Base-by-base conservation (phyloP, 345 rosid species). In the Gossypium stocksii region DNA sequence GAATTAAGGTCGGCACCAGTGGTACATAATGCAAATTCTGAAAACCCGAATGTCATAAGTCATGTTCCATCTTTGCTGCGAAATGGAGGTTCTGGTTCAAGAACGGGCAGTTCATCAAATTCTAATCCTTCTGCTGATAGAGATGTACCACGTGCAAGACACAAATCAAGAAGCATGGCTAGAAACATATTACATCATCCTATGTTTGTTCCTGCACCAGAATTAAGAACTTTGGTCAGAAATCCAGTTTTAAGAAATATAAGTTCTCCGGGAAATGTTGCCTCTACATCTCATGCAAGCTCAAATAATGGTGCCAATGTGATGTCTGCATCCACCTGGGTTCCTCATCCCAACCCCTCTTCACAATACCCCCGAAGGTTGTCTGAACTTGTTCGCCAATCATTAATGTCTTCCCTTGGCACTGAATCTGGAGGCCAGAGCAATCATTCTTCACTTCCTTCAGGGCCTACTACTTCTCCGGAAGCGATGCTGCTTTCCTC, bases 301-400 rank as follows among this genome's bases (percentile, higher is more conserved):
- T 70, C 87, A 51, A 83, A 76, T 60, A 76, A 88, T n/a, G 79
- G 79, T 61, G 79, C 82, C 57, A 90, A 85, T 61, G 90, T 86
- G 14, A 66, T 88, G 20, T 72, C 91, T 73, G 80, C 74, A 71
- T 84, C 83, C 70, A 67, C 83, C 20, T 82, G 80, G 86, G 83
- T 71, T 74, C 80, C 91, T 76, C 88, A 82, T 78, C 81, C 80
- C 60, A 89, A 73, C 81, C 77, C 83, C 70, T 76, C 83, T 48
- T 61, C 85, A 38, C 86, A 78, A 16, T 82, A 81, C 79, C 94
- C 90, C 13, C 84, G 87, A 19, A 87, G 97, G 67, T 73, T 88
- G 77, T 82, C 94, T n/a, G 98, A 87, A 75, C 81, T 84, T 78
- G 86, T 87, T 52, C 91, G 89, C 48, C 87, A 91, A 60, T 90